phyloP scores from a whole-genome alignment of 257 asterid genomes.

The Fraxinus anomala region DNA sequence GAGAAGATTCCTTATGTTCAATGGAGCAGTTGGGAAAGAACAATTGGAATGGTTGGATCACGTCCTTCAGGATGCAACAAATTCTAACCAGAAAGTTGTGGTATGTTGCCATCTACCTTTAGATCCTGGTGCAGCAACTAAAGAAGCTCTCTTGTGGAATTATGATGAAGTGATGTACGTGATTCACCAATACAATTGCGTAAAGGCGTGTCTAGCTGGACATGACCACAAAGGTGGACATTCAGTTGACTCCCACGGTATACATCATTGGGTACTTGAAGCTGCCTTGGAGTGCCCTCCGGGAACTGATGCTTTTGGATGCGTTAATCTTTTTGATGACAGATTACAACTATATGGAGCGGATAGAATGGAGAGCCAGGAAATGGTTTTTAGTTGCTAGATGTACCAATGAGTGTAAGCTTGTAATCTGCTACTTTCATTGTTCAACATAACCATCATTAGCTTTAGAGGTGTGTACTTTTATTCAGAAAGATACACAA shows the following conservation, averaged over 20 bases:
- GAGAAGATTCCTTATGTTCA: slow-evolving; percentile 83
- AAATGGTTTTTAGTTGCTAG: slow-evolving; percentile 58
- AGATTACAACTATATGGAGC: slow-evolving; percentile 60
- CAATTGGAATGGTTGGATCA: slow-evolving; percentile 84
- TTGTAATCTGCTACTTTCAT: slow-evolving; percentile 13
- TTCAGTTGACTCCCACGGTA: slow-evolving; percentile 67
- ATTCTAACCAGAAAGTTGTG: slow-evolving; percentile 65
- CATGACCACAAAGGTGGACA: slow-evolving; percentile 82
- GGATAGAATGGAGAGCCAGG: slow-evolving; percentile 67
- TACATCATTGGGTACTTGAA: slow-evolving; percentile 86
- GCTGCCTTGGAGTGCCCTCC: slow-evolving; percentile 96
- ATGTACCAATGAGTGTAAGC: background rate
- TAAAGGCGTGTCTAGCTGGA: slow-evolving; percentile 82
- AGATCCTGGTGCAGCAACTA: slow-evolving; percentile 56
- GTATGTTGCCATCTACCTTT: slow-evolving; percentile 83
- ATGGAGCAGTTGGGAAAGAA: slow-evolving; percentile 82
- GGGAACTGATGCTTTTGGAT: slow-evolving; percentile 73
- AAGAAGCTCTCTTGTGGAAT: slow-evolving; percentile 75
- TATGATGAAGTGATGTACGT: slow-evolving; percentile 87
- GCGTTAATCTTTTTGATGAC: slow-evolving; percentile 64
- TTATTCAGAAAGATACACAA: slow-evolving; percentile 15
- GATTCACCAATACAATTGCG: slow-evolving; percentile 71
- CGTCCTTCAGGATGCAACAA: slow-evolving; percentile 64
- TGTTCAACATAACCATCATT: slow-evolving; percentile 6
- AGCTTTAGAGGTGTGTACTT: slow-evolving; percentile 11